phyloP scores from a whole-genome alignment of 495 filamentous ascomycete genomes.

The Xylaria sp. region DNA sequence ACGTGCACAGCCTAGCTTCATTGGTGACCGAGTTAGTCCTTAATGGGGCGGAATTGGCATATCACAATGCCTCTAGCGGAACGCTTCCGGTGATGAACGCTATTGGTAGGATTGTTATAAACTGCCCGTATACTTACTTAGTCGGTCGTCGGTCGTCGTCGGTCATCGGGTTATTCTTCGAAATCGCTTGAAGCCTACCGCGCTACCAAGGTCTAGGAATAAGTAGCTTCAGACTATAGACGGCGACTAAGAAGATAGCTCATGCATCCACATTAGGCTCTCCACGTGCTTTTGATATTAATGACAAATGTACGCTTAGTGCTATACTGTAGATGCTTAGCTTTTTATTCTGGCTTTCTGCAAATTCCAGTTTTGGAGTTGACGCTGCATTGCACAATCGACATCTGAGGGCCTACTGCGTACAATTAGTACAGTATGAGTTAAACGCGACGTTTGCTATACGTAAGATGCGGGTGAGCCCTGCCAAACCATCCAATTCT shows the following conservation, averaged over 20 bases:
- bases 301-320: neutral
- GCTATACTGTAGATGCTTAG: neutral
- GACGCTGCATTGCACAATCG: neutral
- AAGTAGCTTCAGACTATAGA: neutral
- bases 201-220: neutral
- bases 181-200: neutral
- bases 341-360: neutral
- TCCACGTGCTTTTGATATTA: neutral
- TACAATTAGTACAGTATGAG: neutral
- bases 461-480: neutral
- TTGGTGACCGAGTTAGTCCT: neutral
- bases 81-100: neutral
- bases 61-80: neutral
- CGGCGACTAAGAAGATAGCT: neutral
- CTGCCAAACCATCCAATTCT: slow-evolving; percentile 1
- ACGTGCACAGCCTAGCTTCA: neutral
- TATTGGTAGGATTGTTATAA: neutral
- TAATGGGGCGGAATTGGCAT: neutral
- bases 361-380: slow-evolving; percentile 11
- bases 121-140: neutral
- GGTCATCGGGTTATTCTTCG: no score
- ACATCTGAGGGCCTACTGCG: neutral
- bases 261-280: neutral
- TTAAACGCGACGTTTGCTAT: neutral
- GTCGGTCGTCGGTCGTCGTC: neutral